Evolutionary conservation across 2,329 filamentous ascomycete genomes (phyloP).

Genomic region (Davidsoniella eucalypti): DNA sequence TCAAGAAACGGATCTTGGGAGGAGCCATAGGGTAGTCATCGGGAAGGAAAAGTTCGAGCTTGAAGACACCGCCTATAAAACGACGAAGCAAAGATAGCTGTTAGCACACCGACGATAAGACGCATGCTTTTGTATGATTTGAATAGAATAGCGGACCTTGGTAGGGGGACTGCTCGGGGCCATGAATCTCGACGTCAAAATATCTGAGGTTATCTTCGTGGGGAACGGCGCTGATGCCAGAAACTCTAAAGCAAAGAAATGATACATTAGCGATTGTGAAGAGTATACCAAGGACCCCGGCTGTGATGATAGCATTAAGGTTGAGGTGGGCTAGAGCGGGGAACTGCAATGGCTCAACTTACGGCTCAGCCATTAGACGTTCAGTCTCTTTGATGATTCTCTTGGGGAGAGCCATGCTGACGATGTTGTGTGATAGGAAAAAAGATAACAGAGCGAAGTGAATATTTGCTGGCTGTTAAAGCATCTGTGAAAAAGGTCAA

Average conservation of each 20-base stretch:
- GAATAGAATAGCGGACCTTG: slow-evolving; percentile 45
- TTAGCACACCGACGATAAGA: too few species aligned
- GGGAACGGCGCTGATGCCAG: slow-evolving; percentile 86
- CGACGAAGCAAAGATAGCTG: not conserved
- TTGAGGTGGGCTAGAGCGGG: not conserved
- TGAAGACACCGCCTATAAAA: slow-evolving; percentile 60
- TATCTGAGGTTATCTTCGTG: slow-evolving; percentile 96
- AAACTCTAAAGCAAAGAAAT: slow-evolving; percentile 45
- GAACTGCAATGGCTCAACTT: slow-evolving; percentile 22
- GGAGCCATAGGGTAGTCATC: slow-evolving; percentile 99
- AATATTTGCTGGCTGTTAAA: too few species aligned
- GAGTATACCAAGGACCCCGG: not conserved
- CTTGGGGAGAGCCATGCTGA: slow-evolving; percentile 65
- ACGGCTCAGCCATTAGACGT: slow-evolving; percentile 92
- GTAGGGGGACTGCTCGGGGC: slow-evolving; percentile 81
- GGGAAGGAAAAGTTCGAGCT: slow-evolving; percentile 90
- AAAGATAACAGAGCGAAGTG: too few species aligned
- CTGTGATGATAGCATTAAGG: not conserved
- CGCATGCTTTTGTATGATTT: not conserved
- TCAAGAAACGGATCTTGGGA: slow-evolving; percentile 94
- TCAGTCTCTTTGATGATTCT: slow-evolving; percentile 98
- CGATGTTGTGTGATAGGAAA: not conserved
- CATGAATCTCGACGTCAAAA: slow-evolving; percentile 94
- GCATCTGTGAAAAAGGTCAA: too few species aligned
- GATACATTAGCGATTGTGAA: slow-evolving; percentile 6